These are phyloP conservation scores for Paraphoma sp. DNA, from an alignment of 2,329 filamentous ascomycete species.

Conservation along the genomic window DNA sequence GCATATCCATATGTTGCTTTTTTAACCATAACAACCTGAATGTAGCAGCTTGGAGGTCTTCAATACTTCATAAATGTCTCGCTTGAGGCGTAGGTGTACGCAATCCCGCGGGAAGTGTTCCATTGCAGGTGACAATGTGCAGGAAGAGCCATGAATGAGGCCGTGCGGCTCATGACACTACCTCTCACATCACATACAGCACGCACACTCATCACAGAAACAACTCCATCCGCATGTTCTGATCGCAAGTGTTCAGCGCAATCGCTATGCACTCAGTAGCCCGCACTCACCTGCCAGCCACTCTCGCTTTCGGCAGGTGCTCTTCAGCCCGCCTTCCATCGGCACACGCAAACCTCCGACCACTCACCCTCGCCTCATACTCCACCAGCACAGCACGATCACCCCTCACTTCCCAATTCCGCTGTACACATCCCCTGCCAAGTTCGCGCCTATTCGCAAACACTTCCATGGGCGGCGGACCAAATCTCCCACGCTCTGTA, in stretches of 20 bases:
- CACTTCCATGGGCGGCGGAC: constrained; percentile 1
- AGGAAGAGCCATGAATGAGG: no score
- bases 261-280: constrained; percentile 3
- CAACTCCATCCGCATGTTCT: no score
- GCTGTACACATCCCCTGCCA: background rate
- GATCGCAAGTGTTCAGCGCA: no score
- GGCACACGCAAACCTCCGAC: constrained; percentile 20
- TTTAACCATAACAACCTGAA: no score
- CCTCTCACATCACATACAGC: background rate
- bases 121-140: no score
- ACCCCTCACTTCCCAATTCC: background rate
- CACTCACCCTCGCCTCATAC: background rate
- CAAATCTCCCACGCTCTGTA: background rate
- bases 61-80: no score
- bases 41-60: no score
- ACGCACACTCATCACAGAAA: background rate
- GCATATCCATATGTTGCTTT: no score
- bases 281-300: background rate
- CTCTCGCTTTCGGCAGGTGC: constrained; percentile 17
- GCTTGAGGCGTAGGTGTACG: no score
- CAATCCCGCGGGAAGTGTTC: no score
- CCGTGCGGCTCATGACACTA: background rate
- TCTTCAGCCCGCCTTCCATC: constrained; percentile 18
- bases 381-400: constrained; percentile 3
- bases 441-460: background rate